Evolutionary conservation across 129 eudicot genomes (phyloP), one percentile per base, ranked within the genome.

Genomic region (Pulicaria dysenterica): DNA sequence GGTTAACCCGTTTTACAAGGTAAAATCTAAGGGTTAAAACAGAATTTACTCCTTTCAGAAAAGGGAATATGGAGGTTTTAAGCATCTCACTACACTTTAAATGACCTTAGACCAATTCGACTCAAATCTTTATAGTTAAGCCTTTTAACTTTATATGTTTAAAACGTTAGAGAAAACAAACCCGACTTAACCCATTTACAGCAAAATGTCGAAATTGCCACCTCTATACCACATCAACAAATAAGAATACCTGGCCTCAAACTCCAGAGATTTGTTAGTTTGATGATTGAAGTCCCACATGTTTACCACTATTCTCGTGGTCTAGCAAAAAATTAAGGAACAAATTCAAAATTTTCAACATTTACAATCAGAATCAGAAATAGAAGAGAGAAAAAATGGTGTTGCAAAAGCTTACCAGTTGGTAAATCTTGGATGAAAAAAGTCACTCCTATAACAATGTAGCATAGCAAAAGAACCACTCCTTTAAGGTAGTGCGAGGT

Each of bases 401-500:
- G 11, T 9, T 45, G 11, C 54, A 71, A 36, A 49, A 9, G 19
- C 83, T 91, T 85, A 87, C 95, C 71, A 7, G 7, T 31, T 64
- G 90, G 83, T 4, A 79, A 40, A 44, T 39, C 75, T 13, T 19
- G 73, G 37, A 92, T 57, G 17, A 85, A 75, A 79, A 92, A 89
- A 76, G 84, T 82, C 4, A 88, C 82, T 62, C 83, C 98, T 4
- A 92, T 85, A 7, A 87, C 90, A 58, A 89, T 4, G 77, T 92
- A 92, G 87, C 89, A 92, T 24, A 92, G 75, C 44, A 92, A 80
- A 67, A 92, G 96, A 66, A 92, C 89, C 39, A 89, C 55, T 11
- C 98, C 98, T 73, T 92, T 92, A 67, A 92, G 77, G 81, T 89
- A 92, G 83, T 92, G 98, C 75, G 98, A 92, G 50, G 91, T 92